Percentiles rank a stretch among this genome's conserved stretches.
These are phyloP conservation scores for Vaccinium macrocarpon DNA, from an alignment of 148 eudicot genomes.

Conservation along the genomic window DNA sequence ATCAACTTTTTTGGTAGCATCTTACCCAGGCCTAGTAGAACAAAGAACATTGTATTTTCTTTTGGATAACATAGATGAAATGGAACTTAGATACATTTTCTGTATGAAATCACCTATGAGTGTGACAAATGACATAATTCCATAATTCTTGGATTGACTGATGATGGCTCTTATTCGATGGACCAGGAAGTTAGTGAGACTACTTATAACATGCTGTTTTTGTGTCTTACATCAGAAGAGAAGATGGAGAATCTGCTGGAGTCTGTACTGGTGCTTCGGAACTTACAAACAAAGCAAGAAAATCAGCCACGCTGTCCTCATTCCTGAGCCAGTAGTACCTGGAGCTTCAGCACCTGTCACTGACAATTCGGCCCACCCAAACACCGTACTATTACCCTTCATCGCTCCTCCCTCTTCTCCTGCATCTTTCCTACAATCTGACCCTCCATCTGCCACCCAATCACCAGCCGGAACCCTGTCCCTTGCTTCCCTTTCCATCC, in stretches of 20 bases:
- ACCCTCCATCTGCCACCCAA: conserved; percentile 76
- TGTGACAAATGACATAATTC: background rate
- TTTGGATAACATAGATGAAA: background rate
- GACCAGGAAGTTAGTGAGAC: background rate
- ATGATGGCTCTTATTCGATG: background rate
- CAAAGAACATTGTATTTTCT: background rate
- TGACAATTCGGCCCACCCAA: conserved; percentile 46
- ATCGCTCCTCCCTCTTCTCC: conserved; percentile 96
- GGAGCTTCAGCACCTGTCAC: conserved; percentile 31
- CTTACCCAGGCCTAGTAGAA: background rate
- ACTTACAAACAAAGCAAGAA: conserved; percentile 60
- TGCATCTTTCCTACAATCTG: conserved; percentile 76
- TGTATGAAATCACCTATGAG: background rate
- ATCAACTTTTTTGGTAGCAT: background rate
- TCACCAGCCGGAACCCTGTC: conserved; percentile 66
- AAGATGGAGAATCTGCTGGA: conserved; percentile 90
- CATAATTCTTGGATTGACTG: background rate
- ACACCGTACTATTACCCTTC: conserved; percentile 56
- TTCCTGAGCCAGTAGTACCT: conserved; percentile 53
- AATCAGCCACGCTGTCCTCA: conserved; percentile 72
- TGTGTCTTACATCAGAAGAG: conserved; percentile 51
- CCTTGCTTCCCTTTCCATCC: conserved; percentile 48
- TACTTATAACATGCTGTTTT: conserved; percentile 9
- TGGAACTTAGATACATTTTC: background rate
- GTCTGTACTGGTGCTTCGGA: conserved; percentile 77